Evolutionary conservation across 2,329 filamentous ascomycete genomes (phyloP).

Genomic region (Lachnum nothofagi): DNA sequence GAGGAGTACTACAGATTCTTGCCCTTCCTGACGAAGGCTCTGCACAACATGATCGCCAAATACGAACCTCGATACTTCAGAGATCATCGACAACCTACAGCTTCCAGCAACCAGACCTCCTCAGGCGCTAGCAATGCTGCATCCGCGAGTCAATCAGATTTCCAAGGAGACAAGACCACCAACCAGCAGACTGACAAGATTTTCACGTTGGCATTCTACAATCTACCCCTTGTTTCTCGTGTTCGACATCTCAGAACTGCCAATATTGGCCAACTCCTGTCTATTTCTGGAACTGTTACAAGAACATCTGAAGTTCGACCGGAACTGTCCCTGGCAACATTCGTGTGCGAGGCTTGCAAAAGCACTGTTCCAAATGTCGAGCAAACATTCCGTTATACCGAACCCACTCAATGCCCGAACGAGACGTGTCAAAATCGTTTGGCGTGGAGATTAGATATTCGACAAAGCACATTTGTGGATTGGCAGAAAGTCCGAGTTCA

Average conservation of each 20-base stretch:
- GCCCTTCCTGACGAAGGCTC: slow-evolving; percentile 79
- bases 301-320: slow-evolving; percentile 95
- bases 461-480: slow-evolving; percentile 95
- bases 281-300: slow-evolving; percentile 94
- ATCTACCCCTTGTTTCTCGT: slow-evolving; percentile 49
- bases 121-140: slow-evolving; percentile 60
- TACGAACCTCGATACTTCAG: slow-evolving; percentile 92
- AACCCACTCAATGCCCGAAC: slow-evolving; percentile 94
- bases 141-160: slow-evolving; percentile 57
- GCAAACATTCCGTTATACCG: slow-evolving; percentile 95
- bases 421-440: slow-evolving; percentile 77
- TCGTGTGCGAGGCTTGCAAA: slow-evolving; percentile 83
- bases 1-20: slow-evolving; percentile 92
- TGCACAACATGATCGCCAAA: slow-evolving; percentile 91
- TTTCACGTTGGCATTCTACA: slow-evolving; percentile 74
- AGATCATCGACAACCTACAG: slow-evolving; percentile 80
- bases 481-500: slow-evolving; percentile 99
- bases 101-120: slow-evolving; percentile 66
- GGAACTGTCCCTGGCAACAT: slow-evolving; percentile 86
- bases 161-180: slow-evolving; percentile 65
- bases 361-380: slow-evolving; percentile 84
- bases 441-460: slow-evolving; percentile 95
- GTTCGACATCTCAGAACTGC: slow-evolving; percentile 61
- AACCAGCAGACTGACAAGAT: slow-evolving; percentile 97
- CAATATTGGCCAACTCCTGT: slow-evolving; percentile 88